These are phyloP conservation scores for Diaporthe sp. DNA, from an alignment of 2,329 filamentous ascomycete species.

Conservation along the genomic window DNA sequence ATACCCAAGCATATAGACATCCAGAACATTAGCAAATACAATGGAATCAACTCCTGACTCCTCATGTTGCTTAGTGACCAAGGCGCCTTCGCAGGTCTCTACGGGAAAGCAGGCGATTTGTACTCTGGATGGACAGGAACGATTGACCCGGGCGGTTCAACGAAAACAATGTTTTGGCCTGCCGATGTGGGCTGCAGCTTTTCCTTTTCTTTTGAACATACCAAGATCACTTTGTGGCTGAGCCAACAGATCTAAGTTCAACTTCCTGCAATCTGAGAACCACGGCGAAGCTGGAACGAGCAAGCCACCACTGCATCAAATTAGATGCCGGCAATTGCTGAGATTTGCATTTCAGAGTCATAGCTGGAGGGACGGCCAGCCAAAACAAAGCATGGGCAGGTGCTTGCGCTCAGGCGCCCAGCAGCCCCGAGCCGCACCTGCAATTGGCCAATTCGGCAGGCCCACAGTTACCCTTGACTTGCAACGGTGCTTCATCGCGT, in stretches of 20 bases:
- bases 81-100: no score
- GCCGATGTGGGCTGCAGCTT: background rate
- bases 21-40: background rate
- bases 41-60: background rate
- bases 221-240: no score
- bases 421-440: background rate
- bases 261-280: background rate
- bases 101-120: no score
- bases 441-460: constrained; percentile 11
- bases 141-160: background rate
- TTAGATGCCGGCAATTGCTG: background rate
- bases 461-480: background rate
- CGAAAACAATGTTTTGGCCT: background rate
- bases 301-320: background rate
- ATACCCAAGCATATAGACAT: background rate
- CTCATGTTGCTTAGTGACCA: background rate
- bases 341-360: background rate
- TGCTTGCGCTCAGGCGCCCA: background rate
- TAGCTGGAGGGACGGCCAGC: no score
- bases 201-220: background rate
- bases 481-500: background rate
- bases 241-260: no score
- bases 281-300: background rate
- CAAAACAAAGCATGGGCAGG: background rate
- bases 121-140: background rate